These are phyloP conservation scores for Panus rudis DNA, from an alignment of 768 basidiomycete species.

Conservation along the genomic window DNA sequence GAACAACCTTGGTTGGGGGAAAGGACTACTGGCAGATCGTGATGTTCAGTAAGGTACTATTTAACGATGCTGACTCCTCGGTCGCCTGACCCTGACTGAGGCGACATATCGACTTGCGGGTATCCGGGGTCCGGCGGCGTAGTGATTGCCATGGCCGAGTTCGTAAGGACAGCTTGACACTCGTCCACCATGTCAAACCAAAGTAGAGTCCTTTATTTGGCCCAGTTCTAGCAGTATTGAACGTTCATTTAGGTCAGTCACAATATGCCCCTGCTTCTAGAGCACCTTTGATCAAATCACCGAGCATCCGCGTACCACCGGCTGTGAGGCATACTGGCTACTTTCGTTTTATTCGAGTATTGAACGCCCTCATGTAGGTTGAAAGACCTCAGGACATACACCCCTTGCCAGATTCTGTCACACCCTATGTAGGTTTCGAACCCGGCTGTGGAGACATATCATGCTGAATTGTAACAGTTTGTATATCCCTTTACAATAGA, in stretches of 20 bases:
- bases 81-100: no score
- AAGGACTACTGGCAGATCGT: no score
- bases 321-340: conserved; percentile 41
- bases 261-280: conserved; percentile 73
- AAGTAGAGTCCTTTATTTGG: no score
- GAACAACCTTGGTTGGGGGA: no score
- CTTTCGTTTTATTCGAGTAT: background rate
- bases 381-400: conserved; percentile 88
- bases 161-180: no score
- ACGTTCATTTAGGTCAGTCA: conserved; percentile 16
- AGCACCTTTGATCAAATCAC: conserved; percentile 88
- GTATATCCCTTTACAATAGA: conserved; percentile 96
- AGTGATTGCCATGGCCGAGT: no score
- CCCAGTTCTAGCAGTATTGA: no score
- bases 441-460: background rate
- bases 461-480: conserved; percentile 49
- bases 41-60: no score
- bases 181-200: background rate
- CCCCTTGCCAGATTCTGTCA: conserved; percentile 86
- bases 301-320: conserved; percentile 78
- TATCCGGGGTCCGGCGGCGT: no score
- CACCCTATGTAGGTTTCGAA: conserved; percentile 63
- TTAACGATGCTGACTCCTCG: no score
- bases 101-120: no score
- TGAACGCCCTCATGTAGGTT: conserved; percentile 42